phyloP scores from a whole-genome alignment of 768 basidiomycete species.

The Lyophyllum decastes region DNA sequence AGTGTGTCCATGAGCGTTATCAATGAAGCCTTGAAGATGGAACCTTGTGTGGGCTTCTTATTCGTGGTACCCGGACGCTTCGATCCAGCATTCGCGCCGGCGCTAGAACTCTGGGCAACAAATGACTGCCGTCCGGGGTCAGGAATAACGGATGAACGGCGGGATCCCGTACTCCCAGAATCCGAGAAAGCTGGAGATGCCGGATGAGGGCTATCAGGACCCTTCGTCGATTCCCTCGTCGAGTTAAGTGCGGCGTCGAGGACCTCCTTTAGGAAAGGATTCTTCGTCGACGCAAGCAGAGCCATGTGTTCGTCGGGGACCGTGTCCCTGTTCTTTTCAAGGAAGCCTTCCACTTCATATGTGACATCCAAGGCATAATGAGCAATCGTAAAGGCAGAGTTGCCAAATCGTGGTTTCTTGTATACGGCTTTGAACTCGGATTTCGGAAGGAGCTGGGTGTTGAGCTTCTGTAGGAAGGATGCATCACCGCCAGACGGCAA shows the following conservation, averaged over 20 bases:
- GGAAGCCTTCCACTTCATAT: conserved; percentile 96
- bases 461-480: conserved; percentile 92
- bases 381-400: conserved; percentile 94
- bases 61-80: conserved; percentile 68
- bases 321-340: conserved; percentile 98
- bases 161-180: conserved; percentile 73
- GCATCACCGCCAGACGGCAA: conserved; percentile 90
- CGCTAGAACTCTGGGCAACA: conserved; percentile 47
- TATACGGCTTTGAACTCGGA: conserved; percentile 85
- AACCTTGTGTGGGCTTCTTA: conserved; percentile 96
- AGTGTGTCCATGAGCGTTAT: conserved; percentile 97
- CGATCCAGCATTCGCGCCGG: conserved; percentile 32
- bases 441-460: conserved; percentile 76
- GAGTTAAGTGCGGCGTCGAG: conserved; percentile 86
- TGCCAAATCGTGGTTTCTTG: conserved; percentile 99
- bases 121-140: conserved; percentile 82
- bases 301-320: conserved; percentile 98
- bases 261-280: conserved; percentile 92
- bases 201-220: conserved; percentile 67
- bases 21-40: conserved; percentile 96
- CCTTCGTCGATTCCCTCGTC: conserved; percentile 66
- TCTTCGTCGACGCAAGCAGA: conserved; percentile 83
- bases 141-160: conserved; percentile 83
- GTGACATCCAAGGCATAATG: conserved; percentile 99
- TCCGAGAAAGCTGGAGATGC: conserved; percentile 79